Evolutionary conservation across 306 rosid species (phyloP), one percentile per base, ranked within the genome.

Genomic region (Luffa aegyptiaca): DNA sequence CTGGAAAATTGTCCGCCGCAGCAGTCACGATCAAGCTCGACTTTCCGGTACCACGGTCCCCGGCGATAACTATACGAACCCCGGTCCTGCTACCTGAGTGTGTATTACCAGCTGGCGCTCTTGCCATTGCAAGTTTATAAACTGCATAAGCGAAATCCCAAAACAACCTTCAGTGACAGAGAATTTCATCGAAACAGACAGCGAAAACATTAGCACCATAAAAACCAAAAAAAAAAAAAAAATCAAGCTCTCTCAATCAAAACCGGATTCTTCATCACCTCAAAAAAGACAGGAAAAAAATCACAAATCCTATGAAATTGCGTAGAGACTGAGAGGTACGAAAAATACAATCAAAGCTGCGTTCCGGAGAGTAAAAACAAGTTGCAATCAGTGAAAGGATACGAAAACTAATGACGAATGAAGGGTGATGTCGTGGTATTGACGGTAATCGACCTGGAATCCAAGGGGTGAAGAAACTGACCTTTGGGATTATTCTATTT

Each of bases 1-100:
- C 87, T 4, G 94, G 98, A 31, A 89, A 96, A 65, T 80, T 91
- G 17, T 93, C 98, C 0, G 94, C 88, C 5, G 98, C 94, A 18
- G 93, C 99, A 4, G 99, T 93, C 5, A 90, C 91, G 75, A 96
- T 90, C 84, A 96, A 87, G 87, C 96, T 93, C 5, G 99, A 96
- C 88, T 96, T 96, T 53, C 99, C 99, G 2, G 98, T 93, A 17
- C 89, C 88, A 2, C 81, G 86, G 86, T 96, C 98, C 72, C 99
- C 99, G 6, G 94, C 98, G 3, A 96, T 97, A 42, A 93, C 99
- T 35, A 95, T 95, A 17, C 97, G 93, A 76, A 95, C 97, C 36
- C 92, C 92, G 2, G 78, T 87, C 8, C 90, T 85, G 33, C 81
- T 89, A 42, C 84, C 87, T 2, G 89, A 88, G 77, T 87, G 90